These are phyloP conservation scores for Xylaria hypoxylon DNA, from an alignment of 2,329 filamentous ascomycete species.

Conservation along the genomic window DNA sequence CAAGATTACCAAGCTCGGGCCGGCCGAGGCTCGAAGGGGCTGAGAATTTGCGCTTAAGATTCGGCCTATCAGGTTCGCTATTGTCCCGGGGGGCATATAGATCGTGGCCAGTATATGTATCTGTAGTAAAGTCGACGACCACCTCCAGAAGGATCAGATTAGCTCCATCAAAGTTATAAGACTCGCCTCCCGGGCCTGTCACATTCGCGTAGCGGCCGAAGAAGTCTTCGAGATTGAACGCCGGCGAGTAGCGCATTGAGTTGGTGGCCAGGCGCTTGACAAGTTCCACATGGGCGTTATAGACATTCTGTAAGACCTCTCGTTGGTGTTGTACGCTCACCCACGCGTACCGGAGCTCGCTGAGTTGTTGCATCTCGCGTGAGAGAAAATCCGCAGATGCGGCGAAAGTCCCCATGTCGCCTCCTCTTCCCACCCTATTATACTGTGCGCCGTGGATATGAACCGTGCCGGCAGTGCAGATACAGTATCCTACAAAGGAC, in stretches of 20 bases:
- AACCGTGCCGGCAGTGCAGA: slow-evolving; percentile 87
- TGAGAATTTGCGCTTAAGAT: slow-evolving; percentile 63
- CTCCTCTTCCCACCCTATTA: slow-evolving; percentile 61
- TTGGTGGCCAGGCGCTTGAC: slow-evolving; percentile 77
- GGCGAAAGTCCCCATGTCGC: slow-evolving; percentile 72
- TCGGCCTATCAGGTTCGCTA: slow-evolving; percentile 52
- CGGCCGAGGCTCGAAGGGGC: slow-evolving; percentile 54
- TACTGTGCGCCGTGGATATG: slow-evolving; percentile 90
- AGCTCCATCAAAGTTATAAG: slow-evolving; percentile 75
- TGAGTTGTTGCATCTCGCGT: slow-evolving; percentile 82
- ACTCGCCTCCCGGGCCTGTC: slow-evolving; percentile 67
- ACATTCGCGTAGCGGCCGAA: slow-evolving; percentile 80
- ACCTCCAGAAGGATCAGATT: slow-evolving; percentile 79
- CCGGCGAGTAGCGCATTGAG: slow-evolving; percentile 78
- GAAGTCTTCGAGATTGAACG: slow-evolving; percentile 88
- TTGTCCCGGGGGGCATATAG: slow-evolving; percentile 58
- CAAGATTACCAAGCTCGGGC: slow-evolving; percentile 54
- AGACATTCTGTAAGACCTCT: slow-evolving; percentile 81
- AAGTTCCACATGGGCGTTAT: slow-evolving; percentile 82
- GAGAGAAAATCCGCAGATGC: slow-evolving; percentile 75
- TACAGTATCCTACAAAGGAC: slow-evolving; percentile 86
- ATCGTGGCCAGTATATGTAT: slow-evolving; percentile 64
- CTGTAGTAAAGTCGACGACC: slow-evolving; percentile 68
- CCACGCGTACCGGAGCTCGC: slow-evolving; percentile 80
- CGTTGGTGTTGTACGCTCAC: slow-evolving; percentile 82